phyloP scores from a whole-genome alignment of 2,329 filamentous ascomycete species.

The Microcyclospora pomicola region DNA sequence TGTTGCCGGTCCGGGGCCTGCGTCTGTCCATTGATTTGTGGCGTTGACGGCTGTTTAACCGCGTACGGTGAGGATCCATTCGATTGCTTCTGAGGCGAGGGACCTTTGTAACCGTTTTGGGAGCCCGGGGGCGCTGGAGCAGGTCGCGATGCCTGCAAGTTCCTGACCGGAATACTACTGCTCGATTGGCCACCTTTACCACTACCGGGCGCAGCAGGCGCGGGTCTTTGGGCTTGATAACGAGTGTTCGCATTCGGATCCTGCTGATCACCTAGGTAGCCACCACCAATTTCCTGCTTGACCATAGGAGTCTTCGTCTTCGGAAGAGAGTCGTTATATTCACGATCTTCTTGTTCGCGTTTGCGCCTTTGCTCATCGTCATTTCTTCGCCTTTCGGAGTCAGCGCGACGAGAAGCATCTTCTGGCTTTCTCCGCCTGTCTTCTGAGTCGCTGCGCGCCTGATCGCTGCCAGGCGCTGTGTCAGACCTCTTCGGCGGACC shows the following conservation, averaged over 20 bases:
- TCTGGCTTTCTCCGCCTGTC: conserved; percentile 26
- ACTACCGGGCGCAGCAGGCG: conserved; percentile 39
- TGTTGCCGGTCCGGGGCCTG: conserved; percentile 11
- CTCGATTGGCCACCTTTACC: conserved; percentile 16
- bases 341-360: conserved; percentile 55
- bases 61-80: conserved; percentile 17
- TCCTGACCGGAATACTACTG: conserved; percentile 27
- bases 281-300: conserved; percentile 78
- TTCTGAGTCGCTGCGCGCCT: conserved; percentile 22
- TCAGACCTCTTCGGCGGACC: conserved; percentile 16
- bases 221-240: conserved; percentile 74
- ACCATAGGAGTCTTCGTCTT: conserved; percentile 67
- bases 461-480: conserved; percentile 19
- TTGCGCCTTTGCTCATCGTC: conserved; percentile 36
- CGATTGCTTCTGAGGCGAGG: conserved; percentile 13
- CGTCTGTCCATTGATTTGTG: conserved; percentile 11
- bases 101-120: conserved; percentile 13
- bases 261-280: conserved; percentile 37
- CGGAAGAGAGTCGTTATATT: conserved; percentile 79
- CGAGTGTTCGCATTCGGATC: conserved; percentile 42
- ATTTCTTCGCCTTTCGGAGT: conserved; percentile 28
- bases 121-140: conserved; percentile 20
- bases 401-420: conserved; percentile 24
- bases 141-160: conserved; percentile 52
- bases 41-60: conserved; percentile 14